Base-by-base conservation (phyloP, 257 asterid species). In the Oldenlandia corymbosa region DNA sequence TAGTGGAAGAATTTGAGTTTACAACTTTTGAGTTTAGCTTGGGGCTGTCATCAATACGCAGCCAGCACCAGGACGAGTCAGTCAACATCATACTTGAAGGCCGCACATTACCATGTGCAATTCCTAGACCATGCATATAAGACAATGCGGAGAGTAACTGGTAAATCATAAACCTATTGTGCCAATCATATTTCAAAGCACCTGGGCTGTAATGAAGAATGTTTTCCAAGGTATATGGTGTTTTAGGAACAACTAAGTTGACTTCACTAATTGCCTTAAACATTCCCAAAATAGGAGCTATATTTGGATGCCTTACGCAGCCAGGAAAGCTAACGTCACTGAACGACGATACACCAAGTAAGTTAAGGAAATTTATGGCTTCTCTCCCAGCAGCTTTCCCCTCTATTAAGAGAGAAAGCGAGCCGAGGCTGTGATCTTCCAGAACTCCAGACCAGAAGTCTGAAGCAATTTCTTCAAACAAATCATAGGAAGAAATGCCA, bases 221-320 rank as follows among this genome's bases (percentile, higher is more conserved):
- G 77, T 79, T 89, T 68, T 92, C 91, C 76, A 92, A 81, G 64
- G 88, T 87, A 64, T 77, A 82, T 46, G 88, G 86, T 64, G 81
- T 51, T 77, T 87, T 85, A 67, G 93, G 94, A 66, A 82, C 84
- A 74, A 83, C 79, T 61, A 84, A 47, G 70, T 65, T 62, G 34
- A 84, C 77, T 51, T 85, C 72, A 52, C 62, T 65, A 16, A 83
- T 73, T 66, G 85, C 81, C 75, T 77, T 85, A 5, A 87, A 76
- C 85, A 92, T 81, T 61, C 95, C 97, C 72, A 87, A 73, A 75
- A 90, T 65, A 14, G 99, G 97, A 69, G 74, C 67, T 59, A 92
- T 75, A 60, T 92, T 92, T 41, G 97, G 99, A 78, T 92, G 97
- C 80, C 99, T 85, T 79, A 89, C 42, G 80, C 95, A 92, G 64